Evolutionary conservation across 176 grass and related monocot species (phyloP), one percentile per base, ranked within the genome.

Genomic region (Calamus simplicifolius): DNA sequence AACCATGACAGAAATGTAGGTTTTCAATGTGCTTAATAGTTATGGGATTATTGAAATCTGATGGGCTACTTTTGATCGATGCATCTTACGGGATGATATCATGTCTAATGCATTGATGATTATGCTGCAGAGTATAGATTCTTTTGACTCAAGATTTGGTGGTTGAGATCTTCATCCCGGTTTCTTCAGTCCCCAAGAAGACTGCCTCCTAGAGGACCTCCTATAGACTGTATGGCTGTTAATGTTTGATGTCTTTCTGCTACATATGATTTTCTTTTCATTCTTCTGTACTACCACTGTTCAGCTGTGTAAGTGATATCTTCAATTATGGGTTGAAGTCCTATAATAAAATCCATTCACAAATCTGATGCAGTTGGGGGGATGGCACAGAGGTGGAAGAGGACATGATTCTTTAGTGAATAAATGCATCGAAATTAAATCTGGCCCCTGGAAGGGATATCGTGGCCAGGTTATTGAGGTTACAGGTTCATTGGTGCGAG

Each of bases 391-490:
- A 51, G 87, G 87, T 35, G 84, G 86, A 58, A 88, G 94, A 75
- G 84, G 89, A 29, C 70, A 90, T 61, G 85, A 98, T 69, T 29
- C 85, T 16, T 69, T 93, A 68, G 72, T 98, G 12, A 85, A 85
- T 52, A 98, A 89, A 83, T 77, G 69, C 68, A 88, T 98, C 27
- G 85, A 85, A 75, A 93, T 98, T 72, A 98, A 79, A 71, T 71
- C 75, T 61, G 94, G 88, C 19, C 84, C 84, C 58, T 89, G 66
- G 19, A 98, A 98, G 51, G 94, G 94, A 49, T 98, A 98, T 59
- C 84, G 87, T 57, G 94, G 94, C 13, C 81, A 88, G 19, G 81
- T 98, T 78, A 89, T 84, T 69, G 85, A 98, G 85, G 71, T 93
- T 48, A 89, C 76, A 31, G 88, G 94, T 51, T 50, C 27, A 54